Evolutionary conservation across 2,329 filamentous ascomycete genomes (phyloP).

Genomic region (Elsinoe ampelina): DNA sequence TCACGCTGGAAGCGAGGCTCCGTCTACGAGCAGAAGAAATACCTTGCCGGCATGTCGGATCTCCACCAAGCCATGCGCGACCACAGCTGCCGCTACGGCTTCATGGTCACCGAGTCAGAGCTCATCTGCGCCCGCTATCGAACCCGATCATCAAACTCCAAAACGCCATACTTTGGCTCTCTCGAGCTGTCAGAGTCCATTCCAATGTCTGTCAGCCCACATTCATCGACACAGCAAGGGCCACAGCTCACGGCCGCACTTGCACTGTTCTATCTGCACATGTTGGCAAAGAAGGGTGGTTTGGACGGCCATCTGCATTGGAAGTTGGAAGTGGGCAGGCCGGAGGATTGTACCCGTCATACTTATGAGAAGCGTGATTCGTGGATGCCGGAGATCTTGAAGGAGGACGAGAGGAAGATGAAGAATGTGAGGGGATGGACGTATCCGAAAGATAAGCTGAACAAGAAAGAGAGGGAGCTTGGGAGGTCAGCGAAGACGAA

Average conservation of each 20-base stretch:
- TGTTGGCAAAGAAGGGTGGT: conserved; percentile 55
- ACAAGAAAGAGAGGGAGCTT: conserved; percentile 51
- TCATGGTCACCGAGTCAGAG: conserved; percentile 94
- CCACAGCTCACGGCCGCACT: conserved; percentile 57
- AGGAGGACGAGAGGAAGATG: conserved; percentile 65
- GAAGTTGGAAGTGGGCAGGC: conserved; percentile 64
- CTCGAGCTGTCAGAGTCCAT: conserved; percentile 61
- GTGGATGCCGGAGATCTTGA: conserved; percentile 67
- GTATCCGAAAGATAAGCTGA: conserved; percentile 62
- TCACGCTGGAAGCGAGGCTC: conserved; percentile 3
- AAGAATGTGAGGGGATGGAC: conserved; percentile 68
- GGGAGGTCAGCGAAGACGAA: neutral
- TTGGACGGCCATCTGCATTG: conserved; percentile 51
- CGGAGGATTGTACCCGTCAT: conserved; percentile 60
- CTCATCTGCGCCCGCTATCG: conserved; percentile 82
- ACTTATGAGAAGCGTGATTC: conserved; percentile 57
- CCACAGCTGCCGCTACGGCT: conserved; percentile 85
- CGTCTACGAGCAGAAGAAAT: conserved; percentile 90
- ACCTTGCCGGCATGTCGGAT: conserved; percentile 76
- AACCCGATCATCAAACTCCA: conserved; percentile 29
- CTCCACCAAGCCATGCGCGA: conserved; percentile 89
- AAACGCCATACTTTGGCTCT: conserved; percentile 75
- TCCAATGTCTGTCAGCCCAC: conserved; percentile 29
- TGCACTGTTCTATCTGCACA: conserved; percentile 69
- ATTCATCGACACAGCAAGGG: conserved; percentile 22